Evolutionary conservation across 2,329 filamentous ascomycete species (phyloP).

Genomic region (Tolypocladium inflatum): DNA sequence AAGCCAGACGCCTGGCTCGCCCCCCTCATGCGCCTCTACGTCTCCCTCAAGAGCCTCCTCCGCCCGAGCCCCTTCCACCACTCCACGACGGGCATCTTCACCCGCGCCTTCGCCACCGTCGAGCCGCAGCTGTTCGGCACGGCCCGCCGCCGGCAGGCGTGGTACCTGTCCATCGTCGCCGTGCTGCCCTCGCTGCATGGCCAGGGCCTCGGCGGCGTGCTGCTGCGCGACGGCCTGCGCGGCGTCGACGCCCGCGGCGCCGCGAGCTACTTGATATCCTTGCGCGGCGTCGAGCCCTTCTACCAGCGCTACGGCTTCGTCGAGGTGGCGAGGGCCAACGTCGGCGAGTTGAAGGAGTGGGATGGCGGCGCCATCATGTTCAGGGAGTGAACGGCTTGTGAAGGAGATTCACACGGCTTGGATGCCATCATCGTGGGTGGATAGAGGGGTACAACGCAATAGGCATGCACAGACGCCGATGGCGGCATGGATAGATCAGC

Average conservation of each 20-base stretch:
- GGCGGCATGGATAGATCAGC: neutral
- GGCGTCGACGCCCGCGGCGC: conserved; percentile 17
- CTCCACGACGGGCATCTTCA: conserved; percentile 12
- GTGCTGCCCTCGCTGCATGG: conserved; percentile 21
- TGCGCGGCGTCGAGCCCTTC: conserved; percentile 19
- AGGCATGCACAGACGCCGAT: neutral
- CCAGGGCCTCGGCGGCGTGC: conserved; percentile 18
- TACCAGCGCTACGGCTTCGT: conserved; percentile 23
- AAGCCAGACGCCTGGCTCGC: conserved; percentile 19
- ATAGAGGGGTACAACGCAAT: neutral
- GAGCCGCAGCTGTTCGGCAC: conserved; percentile 16
- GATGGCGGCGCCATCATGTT: conserved; percentile 28
- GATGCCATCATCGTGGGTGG: too few relatives aligned
- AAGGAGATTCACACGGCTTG: neutral
- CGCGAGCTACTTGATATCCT: conserved; percentile 22
- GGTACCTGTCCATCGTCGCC: conserved; percentile 25
- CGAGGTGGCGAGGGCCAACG: conserved; percentile 23
- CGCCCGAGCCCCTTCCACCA: conserved; percentile 13
- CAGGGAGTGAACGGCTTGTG: conserved; percentile 15
- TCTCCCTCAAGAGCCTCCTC: conserved; percentile 15
- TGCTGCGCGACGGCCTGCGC: conserved; percentile 19
- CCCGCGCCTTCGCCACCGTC: conserved; percentile 14
- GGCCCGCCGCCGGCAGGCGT: conserved; percentile 18
- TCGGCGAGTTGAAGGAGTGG: conserved; percentile 24
- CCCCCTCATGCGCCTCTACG: conserved; percentile 13